Conservation (phyloP, 768 basidiomycete genomes). For the Boletus edulis region DNA sequence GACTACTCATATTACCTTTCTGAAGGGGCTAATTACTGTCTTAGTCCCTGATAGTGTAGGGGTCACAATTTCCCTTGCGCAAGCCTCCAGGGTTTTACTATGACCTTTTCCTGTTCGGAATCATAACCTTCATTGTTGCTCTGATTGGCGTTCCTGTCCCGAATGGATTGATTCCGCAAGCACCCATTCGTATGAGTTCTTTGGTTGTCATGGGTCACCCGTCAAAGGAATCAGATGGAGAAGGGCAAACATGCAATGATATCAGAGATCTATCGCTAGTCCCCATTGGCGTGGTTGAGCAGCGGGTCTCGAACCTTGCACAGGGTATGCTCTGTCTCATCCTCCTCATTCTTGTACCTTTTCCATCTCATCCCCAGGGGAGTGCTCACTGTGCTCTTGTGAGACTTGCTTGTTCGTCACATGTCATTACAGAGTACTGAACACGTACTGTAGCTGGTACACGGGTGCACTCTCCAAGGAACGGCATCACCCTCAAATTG, state of each 20-base stretch:
- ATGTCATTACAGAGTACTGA: not conserved
- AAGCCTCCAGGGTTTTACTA: slow-evolving; percentile 88
- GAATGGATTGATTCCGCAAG: slow-evolving; percentile 82
- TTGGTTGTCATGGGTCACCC: slow-evolving; percentile 64
- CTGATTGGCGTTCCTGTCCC: slow-evolving; percentile 86
- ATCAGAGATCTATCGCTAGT: slow-evolving; percentile 35
- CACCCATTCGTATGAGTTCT: slow-evolving; percentile 89
- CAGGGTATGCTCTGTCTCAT: slow-evolving; percentile 73
- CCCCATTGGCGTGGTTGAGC: slow-evolving; percentile 80
- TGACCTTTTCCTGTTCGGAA: slow-evolving; percentile 70
- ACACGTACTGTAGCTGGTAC: slow-evolving; percentile 59
- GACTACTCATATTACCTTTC: not conserved
- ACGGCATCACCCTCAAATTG: slow-evolving; percentile 25
- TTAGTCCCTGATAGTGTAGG: slow-evolving; percentile 90
- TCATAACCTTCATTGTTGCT: slow-evolving; percentile 66
- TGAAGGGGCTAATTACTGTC: not conserved
- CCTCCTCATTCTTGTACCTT: slow-evolving; percentile 79
- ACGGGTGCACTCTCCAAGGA: too few relatives aligned
- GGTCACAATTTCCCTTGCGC: slow-evolving; percentile 82
- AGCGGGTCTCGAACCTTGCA: slow-evolving; percentile 87
- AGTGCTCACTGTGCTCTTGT: slow-evolving; percentile 87
- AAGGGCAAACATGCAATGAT: slow-evolving; percentile 23
- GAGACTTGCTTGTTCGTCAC: slow-evolving; percentile 16
- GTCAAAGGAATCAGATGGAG: slow-evolving; percentile 37
- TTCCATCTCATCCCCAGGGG: slow-evolving; percentile 78